These are phyloP conservation scores for Begonia peltatifolia DNA, from an alignment of 306 rosid genomes.

Conservation along the genomic window DNA sequence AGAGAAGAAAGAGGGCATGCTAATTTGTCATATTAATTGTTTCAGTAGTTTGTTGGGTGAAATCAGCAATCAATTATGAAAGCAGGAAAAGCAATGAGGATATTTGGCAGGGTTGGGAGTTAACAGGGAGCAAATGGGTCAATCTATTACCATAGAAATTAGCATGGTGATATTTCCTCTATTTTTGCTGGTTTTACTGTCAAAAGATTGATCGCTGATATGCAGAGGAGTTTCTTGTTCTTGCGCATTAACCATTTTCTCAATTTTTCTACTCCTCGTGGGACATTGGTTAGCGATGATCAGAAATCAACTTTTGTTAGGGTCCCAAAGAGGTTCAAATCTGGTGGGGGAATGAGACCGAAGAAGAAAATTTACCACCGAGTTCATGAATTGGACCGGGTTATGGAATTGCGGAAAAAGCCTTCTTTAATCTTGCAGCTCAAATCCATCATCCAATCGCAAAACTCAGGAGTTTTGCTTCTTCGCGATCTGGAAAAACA, in stretches of 20 bases:
- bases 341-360: constrained; percentile 64
- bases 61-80: neutral
- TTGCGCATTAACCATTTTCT: neutral
- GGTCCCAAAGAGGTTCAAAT: constrained; percentile 25
- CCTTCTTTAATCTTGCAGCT: constrained; percentile 54
- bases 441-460: constrained; percentile 50
- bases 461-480: constrained; percentile 20
- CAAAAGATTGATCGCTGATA: neutral
- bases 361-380: constrained; percentile 63
- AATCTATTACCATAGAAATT: too few species aligned
- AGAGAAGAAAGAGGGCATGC: too few species aligned
- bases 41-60: too few species aligned
- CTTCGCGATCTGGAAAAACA: constrained; percentile 68
- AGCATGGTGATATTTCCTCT: too few species aligned
- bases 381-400: constrained; percentile 53
- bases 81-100: constrained; percentile 14
- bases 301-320: constrained; percentile 8
- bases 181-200: too few species aligned
- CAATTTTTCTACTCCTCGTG: neutral
- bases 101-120: constrained; percentile 64
- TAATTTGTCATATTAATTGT: too few species aligned
- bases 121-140: too few species aligned
- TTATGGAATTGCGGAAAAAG: constrained; percentile 67
- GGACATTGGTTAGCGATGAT: neutral
- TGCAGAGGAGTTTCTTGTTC: constrained; percentile 3